phyloP scores from a whole-genome alignment of 164 flowering plant genomes.

The Platanus orientalis region DNA sequence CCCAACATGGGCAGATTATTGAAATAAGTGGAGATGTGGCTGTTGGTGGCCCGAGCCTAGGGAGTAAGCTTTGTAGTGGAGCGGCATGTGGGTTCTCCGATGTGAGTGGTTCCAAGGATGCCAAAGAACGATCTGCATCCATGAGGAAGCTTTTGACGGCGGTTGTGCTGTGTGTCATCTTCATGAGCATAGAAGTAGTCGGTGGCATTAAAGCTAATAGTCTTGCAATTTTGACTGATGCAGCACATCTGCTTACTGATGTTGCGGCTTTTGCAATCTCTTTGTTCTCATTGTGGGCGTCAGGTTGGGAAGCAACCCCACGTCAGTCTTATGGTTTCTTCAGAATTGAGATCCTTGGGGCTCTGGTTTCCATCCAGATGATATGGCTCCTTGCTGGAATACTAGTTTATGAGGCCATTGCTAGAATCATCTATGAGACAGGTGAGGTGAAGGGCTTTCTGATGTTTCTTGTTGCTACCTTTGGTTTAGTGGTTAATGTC shows the following conservation, averaged over 20 bases:
- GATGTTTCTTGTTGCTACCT: conserved; percentile 43
- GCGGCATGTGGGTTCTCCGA: too few species aligned
- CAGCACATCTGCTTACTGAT: conserved; percentile 47
- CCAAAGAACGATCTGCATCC: too few species aligned
- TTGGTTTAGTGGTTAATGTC: conserved; percentile 43
- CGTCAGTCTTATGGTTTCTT: too few species aligned
- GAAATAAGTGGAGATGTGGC: conserved; percentile 27
- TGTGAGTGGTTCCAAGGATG: too few species aligned
- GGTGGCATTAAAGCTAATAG: conserved; percentile 48
- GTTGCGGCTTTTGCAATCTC: conserved; percentile 51
- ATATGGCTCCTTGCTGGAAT: conserved; percentile 48
- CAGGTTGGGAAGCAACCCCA: conserved; percentile 51
- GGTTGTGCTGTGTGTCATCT: conserved; percentile 29
- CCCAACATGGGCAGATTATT: conserved; percentile 23
- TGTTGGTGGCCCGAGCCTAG: conserved; percentile 6
- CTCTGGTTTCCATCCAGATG: conserved; percentile 43
- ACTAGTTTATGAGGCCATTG: conserved; percentile 41
- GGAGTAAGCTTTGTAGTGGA: conserved; percentile 32
- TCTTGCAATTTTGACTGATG: too few species aligned
- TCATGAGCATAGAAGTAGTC: conserved; percentile 44
- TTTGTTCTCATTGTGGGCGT: conserved; percentile 43
- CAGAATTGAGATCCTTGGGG: conserved; percentile 45
- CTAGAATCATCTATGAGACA: too few species aligned
- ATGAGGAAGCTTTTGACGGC: conserved; percentile 33
- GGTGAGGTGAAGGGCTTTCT: conserved; percentile 37